phyloP scores from a whole-genome alignment of 345 rosid species.

The Melaleuca alternifolia region DNA sequence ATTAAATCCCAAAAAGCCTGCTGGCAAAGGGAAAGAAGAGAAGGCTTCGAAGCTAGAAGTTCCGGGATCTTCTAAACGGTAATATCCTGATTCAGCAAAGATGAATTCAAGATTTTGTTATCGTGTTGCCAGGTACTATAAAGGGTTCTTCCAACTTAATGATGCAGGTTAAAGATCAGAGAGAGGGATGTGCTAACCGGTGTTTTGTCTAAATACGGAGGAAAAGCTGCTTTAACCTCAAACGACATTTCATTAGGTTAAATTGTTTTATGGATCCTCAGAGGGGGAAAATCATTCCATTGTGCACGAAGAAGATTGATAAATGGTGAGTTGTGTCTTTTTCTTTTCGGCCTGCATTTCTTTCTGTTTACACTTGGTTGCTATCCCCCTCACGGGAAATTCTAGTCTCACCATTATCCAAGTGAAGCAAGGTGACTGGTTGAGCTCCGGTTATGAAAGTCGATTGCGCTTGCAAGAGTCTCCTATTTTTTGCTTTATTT shows the following conservation, averaged over 20 bases:
- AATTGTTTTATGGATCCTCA: neutral
- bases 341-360: neutral
- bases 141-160: neutral
- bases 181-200: constrained; percentile 66
- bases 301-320: neutral
- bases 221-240: constrained; percentile 23
- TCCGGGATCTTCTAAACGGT: constrained; percentile 12
- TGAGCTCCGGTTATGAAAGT: neutral
- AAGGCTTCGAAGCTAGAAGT: neutral
- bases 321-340: neutral
- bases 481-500: too few species aligned
- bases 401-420: neutral
- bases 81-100: neutral
- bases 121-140: neutral
- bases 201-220: constrained; percentile 64
- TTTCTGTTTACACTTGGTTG: neutral
- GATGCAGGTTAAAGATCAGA: constrained; percentile 59
- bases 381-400: neutral
- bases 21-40: neutral
- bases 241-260: neutral
- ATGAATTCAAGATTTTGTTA: neutral
- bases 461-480: neutral
- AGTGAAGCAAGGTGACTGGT: neutral
- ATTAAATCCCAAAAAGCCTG: neutral
- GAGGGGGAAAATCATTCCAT: neutral